Base-by-base conservation (phyloP, 805 yeast genomes). In the Yarrowia sp. region DNA sequence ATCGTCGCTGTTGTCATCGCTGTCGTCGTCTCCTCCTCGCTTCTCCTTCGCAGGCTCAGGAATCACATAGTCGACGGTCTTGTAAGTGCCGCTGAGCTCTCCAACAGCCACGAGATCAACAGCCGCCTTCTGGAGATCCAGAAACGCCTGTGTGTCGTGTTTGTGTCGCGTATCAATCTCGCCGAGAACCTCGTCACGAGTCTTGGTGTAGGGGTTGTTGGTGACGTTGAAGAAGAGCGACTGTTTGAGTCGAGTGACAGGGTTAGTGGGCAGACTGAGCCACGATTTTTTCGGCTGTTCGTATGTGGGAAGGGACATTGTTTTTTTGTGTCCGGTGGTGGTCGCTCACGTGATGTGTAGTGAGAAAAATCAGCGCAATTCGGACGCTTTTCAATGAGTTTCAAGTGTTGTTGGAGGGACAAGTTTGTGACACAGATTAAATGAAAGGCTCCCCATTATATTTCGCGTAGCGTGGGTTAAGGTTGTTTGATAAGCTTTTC, bases 31-130 rank as follows among this genome's bases (percentile, higher is more conserved):
- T 9, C 18, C 25, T 27, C 24, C 32, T 9, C 22, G 7, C 19
- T 21, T 16, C 21, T 47, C 22, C 19, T 19, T 47, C 27, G 32
- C 56, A 8, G 39, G 29, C 29, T 31, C 39, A 10, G 39, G 39
- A n/a, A 47, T 27, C 39, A 32, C 56, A 8, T 47, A 47, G 10
- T 24, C 33, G 10, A 47, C 56, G 10, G 56, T 47, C 39, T 47
- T 47, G 39, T 47, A 47, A 5, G 56, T 47, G 2, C 56, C 56
- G 16, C 56, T 47, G 21, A 47, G 38, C 31, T 47, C 39, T 9
- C 39, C 39, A 8, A 47, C 56, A n/a, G 56, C 56, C 21, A 47
- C 7, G 21, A 47, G 38, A 32, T 47, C 56, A 47, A 47, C 39
- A 5, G 56, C 56, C 2, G 39, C 27, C n/a, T 47, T 47, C 13